These are phyloP conservation scores for Candida khao-thaluensis DNA, from an alignment of 805 yeast genomes.

Conservation along the genomic window DNA sequence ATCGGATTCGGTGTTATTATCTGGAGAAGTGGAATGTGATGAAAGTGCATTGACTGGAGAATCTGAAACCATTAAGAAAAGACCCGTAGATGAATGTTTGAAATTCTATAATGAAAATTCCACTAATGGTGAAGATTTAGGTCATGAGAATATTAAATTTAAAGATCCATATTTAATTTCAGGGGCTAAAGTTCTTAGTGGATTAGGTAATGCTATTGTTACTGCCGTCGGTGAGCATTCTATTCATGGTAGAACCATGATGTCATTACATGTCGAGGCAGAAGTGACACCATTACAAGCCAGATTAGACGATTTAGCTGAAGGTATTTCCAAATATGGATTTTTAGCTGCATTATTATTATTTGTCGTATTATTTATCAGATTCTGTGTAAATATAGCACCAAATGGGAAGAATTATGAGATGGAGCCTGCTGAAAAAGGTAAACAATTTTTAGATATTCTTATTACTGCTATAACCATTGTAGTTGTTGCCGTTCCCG, in stretches of 20 bases:
- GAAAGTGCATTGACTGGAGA: slow-evolving; percentile 95
- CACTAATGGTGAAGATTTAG: slow-evolving; percentile 38
- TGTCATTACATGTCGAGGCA: slow-evolving; percentile 68
- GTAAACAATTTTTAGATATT: slow-evolving; percentile 78
- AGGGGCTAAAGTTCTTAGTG: slow-evolving; percentile 84
- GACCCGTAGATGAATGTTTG: slow-evolving; percentile 49
- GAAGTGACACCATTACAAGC: slow-evolving; percentile 89
- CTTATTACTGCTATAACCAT: slow-evolving; percentile 89
- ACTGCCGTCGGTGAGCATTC: slow-evolving; percentile 91
- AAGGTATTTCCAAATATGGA: slow-evolving; percentile 94
- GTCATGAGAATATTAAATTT: slow-evolving; percentile 38
- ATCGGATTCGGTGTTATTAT: slow-evolving; percentile 75
- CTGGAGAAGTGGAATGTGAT: slow-evolving; percentile 82
- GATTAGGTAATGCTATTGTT: slow-evolving; percentile 80
- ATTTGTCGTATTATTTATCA: slow-evolving; percentile 73
- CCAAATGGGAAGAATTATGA: slow-evolving; percentile 46
- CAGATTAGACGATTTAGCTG: slow-evolving; percentile 79
- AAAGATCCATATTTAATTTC: slow-evolving; percentile 86
- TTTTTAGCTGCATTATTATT: slow-evolving; percentile 79
- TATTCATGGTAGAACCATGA: slow-evolving; percentile 88
- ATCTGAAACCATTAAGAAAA: slow-evolving; percentile 74
- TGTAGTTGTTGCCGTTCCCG: slow-evolving; percentile 98
- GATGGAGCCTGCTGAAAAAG: slow-evolving; percentile 67
- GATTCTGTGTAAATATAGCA: slow-evolving; percentile 65
- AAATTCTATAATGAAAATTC: slow-evolving; percentile 26